Conservation (phyloP, 371 early-diverging fungal species). For the Mortierella sp. region DNA sequence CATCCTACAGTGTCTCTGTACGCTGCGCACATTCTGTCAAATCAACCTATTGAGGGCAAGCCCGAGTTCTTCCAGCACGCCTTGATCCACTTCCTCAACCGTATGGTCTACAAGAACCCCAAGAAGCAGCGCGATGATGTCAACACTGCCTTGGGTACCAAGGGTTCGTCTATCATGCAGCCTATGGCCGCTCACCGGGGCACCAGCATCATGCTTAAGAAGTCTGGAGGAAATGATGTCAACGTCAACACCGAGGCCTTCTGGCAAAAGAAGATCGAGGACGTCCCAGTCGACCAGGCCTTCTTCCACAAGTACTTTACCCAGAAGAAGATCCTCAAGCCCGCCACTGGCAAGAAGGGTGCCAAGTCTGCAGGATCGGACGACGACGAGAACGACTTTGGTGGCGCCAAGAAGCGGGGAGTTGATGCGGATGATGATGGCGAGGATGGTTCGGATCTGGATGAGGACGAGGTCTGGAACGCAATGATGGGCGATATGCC, state of each 20-base stretch:
- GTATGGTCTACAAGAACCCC: conserved; percentile 96
- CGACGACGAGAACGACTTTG: conserved; percentile 56
- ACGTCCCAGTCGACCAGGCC: conserved; percentile 76
- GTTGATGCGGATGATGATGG: conserved; percentile 62
- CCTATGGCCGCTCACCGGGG: conserved; percentile 60
- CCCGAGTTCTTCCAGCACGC: conserved; percentile 94
- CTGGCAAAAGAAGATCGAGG: conserved; percentile 67
- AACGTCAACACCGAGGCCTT: conserved; percentile 75
- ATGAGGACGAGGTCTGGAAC: conserved; percentile 78
- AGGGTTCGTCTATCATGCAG: conserved; percentile 75
- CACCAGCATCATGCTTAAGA: conserved; percentile 58
- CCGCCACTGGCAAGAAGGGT: conserved; percentile 36
- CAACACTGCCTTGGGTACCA: conserved; percentile 55
- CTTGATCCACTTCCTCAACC: conserved; percentile 93
- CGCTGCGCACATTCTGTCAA: conserved; percentile 78
- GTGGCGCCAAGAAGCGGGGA: conserved; percentile 59
- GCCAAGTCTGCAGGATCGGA: conserved; percentile 60
- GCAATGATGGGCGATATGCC: conserved; percentile 82
- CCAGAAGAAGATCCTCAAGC: conserved; percentile 62
- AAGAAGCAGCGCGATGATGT: conserved; percentile 74
- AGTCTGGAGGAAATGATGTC: conserved; percentile 57
- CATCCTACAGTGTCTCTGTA: conserved; percentile 94
- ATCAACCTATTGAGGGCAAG: conserved; percentile 77
- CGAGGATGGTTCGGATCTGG: conserved; percentile 66
- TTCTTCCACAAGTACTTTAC: conserved; percentile 92